Percentiles rank a stretch among this genome's conserved stretches.
phyloP scores from a whole-genome alignment of 2,329 filamentous ascomycete species.

The Venturiaceae sp. region DNA sequence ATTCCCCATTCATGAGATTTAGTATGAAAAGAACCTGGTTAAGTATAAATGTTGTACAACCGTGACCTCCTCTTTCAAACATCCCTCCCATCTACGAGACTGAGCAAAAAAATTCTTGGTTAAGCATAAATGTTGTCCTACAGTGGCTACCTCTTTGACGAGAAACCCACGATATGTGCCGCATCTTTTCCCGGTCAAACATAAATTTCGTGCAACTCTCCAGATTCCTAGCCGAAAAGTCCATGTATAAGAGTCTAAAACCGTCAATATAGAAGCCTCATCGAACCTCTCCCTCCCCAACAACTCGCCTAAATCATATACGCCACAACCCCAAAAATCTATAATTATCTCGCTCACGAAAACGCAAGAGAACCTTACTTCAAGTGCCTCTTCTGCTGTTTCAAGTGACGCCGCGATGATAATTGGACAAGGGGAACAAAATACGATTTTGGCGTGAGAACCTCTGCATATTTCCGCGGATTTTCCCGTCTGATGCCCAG shows the following conservation, averaged over 20 bases:
- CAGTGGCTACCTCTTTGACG: no score
- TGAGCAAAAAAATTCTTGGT: no score
- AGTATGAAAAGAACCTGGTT: neutral
- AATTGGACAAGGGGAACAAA: neutral
- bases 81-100: no score
- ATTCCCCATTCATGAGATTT: neutral
- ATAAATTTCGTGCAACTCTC: neutral
- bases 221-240: neutral
- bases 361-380: neutral
- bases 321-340: neutral
- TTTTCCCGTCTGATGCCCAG: no score
- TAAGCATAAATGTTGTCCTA: no score
- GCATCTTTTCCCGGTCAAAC: neutral
- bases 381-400: neutral
- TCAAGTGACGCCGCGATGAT: neutral
- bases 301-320: neutral
- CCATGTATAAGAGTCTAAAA: neutral
- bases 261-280: neutral
- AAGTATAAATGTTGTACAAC: neutral
- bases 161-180: no score
- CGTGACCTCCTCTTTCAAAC: no score
- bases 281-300: neutral
- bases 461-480: neutral
- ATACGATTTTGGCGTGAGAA: neutral
- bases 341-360: neutral